These are phyloP conservation scores for Diplocarpon rosae DNA, from an alignment of 2,329 filamentous ascomycete species.

Conservation along the genomic window DNA sequence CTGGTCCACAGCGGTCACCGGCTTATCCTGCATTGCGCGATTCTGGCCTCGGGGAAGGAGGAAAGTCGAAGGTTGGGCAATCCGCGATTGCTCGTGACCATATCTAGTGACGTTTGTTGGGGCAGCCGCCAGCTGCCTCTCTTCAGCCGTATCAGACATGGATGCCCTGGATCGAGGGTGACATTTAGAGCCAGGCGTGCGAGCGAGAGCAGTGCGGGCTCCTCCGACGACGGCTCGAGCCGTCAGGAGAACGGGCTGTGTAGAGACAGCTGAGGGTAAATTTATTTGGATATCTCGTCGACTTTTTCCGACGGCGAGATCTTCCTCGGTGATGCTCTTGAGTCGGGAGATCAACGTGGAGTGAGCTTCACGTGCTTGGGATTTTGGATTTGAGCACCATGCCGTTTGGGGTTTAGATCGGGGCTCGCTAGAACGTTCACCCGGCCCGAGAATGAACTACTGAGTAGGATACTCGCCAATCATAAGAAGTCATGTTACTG, in stretches of 20 bases:
- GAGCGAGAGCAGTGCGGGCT: not conserved
- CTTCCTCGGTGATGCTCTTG: not conserved
- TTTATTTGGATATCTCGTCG: not conserved
- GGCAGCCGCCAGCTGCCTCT: constrained; percentile 20
- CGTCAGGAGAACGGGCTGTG: not conserved
- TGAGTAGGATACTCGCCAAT: no score
- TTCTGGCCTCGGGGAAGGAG: constrained; percentile 26
- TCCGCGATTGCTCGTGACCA: constrained; percentile 25
- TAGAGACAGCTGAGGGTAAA: not conserved
- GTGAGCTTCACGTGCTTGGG: constrained; percentile 13
- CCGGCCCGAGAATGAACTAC: not conserved
- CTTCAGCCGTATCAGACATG: constrained; percentile 28
- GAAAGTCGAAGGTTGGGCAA: constrained; percentile 29
- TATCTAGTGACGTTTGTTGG: constrained; percentile 22
- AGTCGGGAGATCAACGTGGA: constrained; percentile 10
- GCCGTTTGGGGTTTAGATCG: not conserved
- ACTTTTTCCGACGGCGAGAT: constrained; percentile 2
- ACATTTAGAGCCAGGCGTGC: constrained; percentile 4
- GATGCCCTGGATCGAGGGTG: constrained; percentile 11
- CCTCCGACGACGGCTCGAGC: not conserved
- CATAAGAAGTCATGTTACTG: no score
- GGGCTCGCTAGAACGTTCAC: not conserved
- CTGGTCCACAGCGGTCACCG: constrained; percentile 54
- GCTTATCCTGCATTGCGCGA: constrained; percentile 26
- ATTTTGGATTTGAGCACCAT: not conserved